Percentiles rank a stretch among this genome's conserved stretches.
phyloP scores from a whole-genome alignment of 306 rosid genomes.

The Fragaria iinumae region DNA sequence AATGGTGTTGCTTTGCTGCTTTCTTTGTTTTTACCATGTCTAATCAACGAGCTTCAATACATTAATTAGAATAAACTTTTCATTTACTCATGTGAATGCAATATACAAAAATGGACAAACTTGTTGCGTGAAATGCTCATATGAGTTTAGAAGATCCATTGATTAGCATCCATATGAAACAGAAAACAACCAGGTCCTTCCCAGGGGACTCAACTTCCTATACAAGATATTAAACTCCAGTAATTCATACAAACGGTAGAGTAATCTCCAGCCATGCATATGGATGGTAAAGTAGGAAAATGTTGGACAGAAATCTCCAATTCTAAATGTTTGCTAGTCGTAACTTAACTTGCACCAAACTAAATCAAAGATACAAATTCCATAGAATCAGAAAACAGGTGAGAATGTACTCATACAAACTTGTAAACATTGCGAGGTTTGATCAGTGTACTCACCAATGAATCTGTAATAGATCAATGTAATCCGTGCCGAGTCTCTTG shows the following conservation, averaged over 20 bases:
- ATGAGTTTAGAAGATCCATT: neutral
- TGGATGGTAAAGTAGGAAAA: neutral
- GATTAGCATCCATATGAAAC: neutral
- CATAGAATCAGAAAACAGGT: neutral
- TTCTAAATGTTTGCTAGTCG: neutral
- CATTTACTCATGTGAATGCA: neutral
- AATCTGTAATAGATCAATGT: slow-evolving; percentile 90
- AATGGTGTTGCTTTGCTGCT: neutral
- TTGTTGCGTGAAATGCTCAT: neutral
- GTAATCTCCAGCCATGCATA: neutral
- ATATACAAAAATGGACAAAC: neutral
- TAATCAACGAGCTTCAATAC: neutral
- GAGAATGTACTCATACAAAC: neutral
- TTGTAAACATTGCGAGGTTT: neutral
- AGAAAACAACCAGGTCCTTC: neutral
- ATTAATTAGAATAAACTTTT: neutral
- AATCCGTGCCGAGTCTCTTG: slow-evolving; percentile 83
- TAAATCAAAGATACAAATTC: neutral
- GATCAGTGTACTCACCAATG: slow-evolving; percentile 62
- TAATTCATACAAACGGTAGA: neutral
- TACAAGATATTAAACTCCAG: neutral
- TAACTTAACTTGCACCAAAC: neutral
- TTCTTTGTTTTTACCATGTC: neutral
- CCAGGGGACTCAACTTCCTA: neutral
- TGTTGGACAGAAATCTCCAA: neutral